phyloP scores from a whole-genome alignment of 768 basidiomycete genomes.

The Panaeolus cyanescens region DNA sequence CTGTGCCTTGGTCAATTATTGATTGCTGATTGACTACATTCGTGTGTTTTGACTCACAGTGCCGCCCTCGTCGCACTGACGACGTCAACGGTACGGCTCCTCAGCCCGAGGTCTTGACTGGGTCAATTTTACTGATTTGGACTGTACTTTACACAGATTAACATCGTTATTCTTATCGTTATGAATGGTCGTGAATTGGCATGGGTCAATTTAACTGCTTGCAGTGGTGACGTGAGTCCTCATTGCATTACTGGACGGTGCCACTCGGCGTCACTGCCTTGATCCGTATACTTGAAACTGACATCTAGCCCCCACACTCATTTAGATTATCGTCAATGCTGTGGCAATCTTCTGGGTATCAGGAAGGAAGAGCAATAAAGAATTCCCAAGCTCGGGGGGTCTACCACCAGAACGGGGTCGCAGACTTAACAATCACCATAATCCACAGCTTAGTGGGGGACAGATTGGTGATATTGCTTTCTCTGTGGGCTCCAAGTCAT shows the following conservation, averaged over 20 bases:
- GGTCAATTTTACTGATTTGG: not conserved
- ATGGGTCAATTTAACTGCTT: constrained; percentile 49
- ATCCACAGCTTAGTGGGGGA: not conserved
- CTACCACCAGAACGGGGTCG: constrained; percentile 10
- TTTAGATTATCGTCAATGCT: constrained; percentile 48
- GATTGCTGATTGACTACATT: not conserved
- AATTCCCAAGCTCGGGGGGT: constrained; percentile 9
- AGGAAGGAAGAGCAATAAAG: constrained; percentile 12
- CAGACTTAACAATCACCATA: constrained; percentile 5
- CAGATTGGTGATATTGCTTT: constrained; percentile 8
- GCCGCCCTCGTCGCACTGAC: constrained; percentile 47
- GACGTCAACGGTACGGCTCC: constrained; percentile 42
- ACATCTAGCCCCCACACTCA: not conserved
- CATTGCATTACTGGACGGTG: not conserved
- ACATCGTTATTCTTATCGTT: constrained; percentile 47
- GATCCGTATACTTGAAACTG: not conserved
- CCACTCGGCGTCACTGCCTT: not conserved
- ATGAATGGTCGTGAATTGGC: constrained; percentile 47
- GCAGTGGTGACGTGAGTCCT: constrained; percentile 32
- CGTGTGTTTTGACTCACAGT: constrained; percentile 28
- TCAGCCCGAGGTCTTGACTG: not conserved
- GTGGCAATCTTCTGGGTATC: constrained; percentile 48
- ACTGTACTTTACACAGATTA: constrained; percentile 19
- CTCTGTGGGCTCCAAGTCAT: constrained; percentile 5
- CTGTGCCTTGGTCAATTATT: not conserved